Evolutionary conservation across 169 alveolate genomes (phyloP), one percentile per base, ranked within the genome.

Genomic region (Plasmodium chabaudi): DNA sequence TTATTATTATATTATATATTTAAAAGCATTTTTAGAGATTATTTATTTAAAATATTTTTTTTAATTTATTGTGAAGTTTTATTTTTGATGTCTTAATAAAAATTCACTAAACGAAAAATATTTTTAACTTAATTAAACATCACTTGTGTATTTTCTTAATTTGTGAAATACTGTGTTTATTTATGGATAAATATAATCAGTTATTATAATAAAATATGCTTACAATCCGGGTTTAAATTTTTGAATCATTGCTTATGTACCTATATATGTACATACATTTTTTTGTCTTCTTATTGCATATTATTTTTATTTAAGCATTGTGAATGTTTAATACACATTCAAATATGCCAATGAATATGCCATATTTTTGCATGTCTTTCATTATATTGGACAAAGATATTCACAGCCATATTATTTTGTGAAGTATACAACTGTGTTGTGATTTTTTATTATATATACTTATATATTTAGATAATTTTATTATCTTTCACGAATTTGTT

Each of bases 1-100:
- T 74, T 56, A n/a, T 49, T 34, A 49, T 10, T 74, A 34, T 51
- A 51, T 51, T 51, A 12, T 15, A 13, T 51, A 15, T 51, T 13
- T 13, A 51, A 51, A 51, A 51, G 6, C 59, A 13, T 12, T 51
- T 51, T 51, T 51, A 51, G 19, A 51, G 59, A 12, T 51, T 51
- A 51, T 51, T 51, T 15, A 12, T 51, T 12, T 13, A 69, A 46
- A 7, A 39, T 17, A 9, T 42, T 67, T 67, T 23, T 72, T 42
- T 72, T 72, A 60, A 44, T 63, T 19, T 72, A 49, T 21, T n/a
- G 71, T 51, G 68, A 59, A 57, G 13, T 59, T 56, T 72, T 72
- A 57, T 27, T 64, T 60, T 72, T 49, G 51, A 39, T 39, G 47
- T 25, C 25, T 72, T 72, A 63, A 19, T 47, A 23, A 59, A 72